A percentile compares a stretch with the other conserved stretches of the same genome.
phyloP scores from a whole-genome alignment of 1,139 yeast species.

The Suhomyces chickasaworum region DNA sequence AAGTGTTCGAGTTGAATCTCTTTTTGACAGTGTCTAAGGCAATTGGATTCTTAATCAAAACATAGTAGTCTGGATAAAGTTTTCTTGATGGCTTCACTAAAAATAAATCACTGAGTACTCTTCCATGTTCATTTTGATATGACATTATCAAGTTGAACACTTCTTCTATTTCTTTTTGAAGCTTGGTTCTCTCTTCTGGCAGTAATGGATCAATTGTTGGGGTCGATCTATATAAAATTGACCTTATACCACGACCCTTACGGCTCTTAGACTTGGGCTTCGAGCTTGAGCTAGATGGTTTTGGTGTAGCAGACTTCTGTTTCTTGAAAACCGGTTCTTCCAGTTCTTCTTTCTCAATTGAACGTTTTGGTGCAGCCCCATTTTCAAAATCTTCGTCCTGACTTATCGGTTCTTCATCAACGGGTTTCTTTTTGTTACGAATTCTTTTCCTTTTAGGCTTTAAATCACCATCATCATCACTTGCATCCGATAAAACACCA shows the following conservation, averaged over 20 bases:
- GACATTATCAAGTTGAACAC: constrained; percentile 49
- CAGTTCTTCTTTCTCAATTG: constrained; percentile 10
- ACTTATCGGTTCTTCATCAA: constrained; percentile 11
- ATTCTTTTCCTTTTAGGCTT: constrained; percentile 30
- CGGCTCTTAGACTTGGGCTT: constrained; percentile 17
- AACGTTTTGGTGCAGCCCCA: not conserved
- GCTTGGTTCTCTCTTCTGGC: constrained; percentile 42
- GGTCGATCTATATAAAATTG: constrained; percentile 37
- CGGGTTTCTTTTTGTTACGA: constrained; percentile 30
- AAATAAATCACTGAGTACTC: constrained; percentile 60
- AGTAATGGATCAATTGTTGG: constrained; percentile 44
- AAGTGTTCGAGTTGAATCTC: constrained; percentile 55
- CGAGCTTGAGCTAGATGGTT: constrained; percentile 14
- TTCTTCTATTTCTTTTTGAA: constrained; percentile 44
- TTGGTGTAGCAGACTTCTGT: constrained; percentile 35
- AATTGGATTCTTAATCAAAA: constrained; percentile 76
- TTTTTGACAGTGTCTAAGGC: constrained; percentile 71
- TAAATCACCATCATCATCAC: constrained; percentile 28
- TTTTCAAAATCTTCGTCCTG: constrained; percentile 23
- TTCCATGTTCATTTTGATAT: constrained; percentile 45
- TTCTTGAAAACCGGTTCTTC: constrained; percentile 18
- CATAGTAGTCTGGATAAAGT: constrained; percentile 85
- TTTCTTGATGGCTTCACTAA: constrained; percentile 69
- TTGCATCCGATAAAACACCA: constrained; percentile 43
- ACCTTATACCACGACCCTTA: constrained; percentile 23